These are phyloP conservation scores for Symbiodinium pilosum DNA, from an alignment of 73 alveolate genomes.

Conservation along the genomic window DNA sequence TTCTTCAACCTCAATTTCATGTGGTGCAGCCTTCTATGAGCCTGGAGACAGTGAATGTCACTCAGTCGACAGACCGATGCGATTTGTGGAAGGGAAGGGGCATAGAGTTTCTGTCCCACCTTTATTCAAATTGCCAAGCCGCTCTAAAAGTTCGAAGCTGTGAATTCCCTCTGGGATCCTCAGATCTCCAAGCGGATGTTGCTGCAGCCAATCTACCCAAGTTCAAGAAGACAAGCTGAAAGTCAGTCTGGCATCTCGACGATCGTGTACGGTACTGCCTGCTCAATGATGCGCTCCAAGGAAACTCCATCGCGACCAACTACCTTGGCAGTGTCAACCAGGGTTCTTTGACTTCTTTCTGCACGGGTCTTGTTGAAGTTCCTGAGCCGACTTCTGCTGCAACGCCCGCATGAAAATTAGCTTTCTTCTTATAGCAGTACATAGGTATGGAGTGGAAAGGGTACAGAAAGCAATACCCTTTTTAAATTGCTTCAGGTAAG, in stretches of 20 bases:
- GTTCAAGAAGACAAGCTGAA: neutral
- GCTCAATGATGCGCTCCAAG: slow-evolving; percentile 10
- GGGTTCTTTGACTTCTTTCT: too few species aligned
- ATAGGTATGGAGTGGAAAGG: too few species aligned
- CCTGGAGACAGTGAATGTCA: neutral
- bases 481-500: too few species aligned
- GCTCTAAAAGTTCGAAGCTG: slow-evolving; percentile 19
- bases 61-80: neutral
- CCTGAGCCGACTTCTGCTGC: too few species aligned
- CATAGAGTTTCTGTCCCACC: too few species aligned
- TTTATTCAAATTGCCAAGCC: neutral
- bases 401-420: too few species aligned
- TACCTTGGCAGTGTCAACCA: too few species aligned
- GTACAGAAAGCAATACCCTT: too few species aligned
- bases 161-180: slow-evolving; percentile 26
- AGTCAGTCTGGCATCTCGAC: slow-evolving; percentile 11
- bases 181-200: neutral
- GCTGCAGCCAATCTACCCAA: neutral
- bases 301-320: slow-evolving; percentile 2
- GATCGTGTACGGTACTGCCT: slow-evolving; percentile 19
- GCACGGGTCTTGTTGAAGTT: too few species aligned
- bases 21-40: neutral
- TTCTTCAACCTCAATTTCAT: neutral
- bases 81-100: too few species aligned
- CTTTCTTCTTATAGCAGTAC: too few species aligned